Percentiles rank a stretch among this genome's conserved stretches.
Conservation (phyloP, 176 grass and related monocot species). For the Eragrostis nindensis region DNA sequence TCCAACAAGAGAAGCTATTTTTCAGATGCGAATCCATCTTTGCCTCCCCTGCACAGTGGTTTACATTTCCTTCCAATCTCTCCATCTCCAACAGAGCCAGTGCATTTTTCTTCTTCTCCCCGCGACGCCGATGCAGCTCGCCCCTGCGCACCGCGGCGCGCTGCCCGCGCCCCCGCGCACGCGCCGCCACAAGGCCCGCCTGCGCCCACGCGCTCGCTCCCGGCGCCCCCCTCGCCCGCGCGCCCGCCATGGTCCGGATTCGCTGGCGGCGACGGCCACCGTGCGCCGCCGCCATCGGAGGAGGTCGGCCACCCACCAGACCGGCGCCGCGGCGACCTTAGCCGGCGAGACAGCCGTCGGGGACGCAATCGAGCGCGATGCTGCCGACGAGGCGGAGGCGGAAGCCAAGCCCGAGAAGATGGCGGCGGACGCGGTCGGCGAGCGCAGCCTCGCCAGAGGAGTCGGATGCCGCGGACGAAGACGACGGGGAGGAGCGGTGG, state of each 20-base stretch:
- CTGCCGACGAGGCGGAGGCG: slow-evolving; percentile 50
- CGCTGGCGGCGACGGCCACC: slow-evolving; percentile 27
- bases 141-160: too few relatives aligned
- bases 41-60: too few relatives aligned
- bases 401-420: slow-evolving; percentile 58
- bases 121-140: too few relatives aligned
- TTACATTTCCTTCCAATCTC: too few relatives aligned
- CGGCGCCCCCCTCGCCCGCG: too few relatives aligned
- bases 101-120: too few relatives aligned
- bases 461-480: background rate
- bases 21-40: too few relatives aligned
- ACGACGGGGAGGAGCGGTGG: background rate
- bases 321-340: slow-evolving; percentile 36
- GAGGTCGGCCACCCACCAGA: slow-evolving; percentile 75
- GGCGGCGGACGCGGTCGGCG: slow-evolving; percentile 48
- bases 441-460: slow-evolving; percentile 47
- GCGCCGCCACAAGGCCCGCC: too few relatives aligned
- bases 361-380: slow-evolving; percentile 6
- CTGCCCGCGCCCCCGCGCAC: too few relatives aligned
- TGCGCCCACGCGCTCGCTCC: too few relatives aligned
- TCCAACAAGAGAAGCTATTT: too few relatives aligned
- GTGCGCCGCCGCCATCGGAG: slow-evolving; percentile 64
- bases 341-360: slow-evolving; percentile 36
- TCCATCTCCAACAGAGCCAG: too few relatives aligned
- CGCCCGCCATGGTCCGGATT: slow-evolving; percentile 7